A percentile compares a stretch with the other conserved stretches of the same genome.
phyloP scores from a whole-genome alignment of 139 green algal species.

The Micractinium sp. region DNA sequence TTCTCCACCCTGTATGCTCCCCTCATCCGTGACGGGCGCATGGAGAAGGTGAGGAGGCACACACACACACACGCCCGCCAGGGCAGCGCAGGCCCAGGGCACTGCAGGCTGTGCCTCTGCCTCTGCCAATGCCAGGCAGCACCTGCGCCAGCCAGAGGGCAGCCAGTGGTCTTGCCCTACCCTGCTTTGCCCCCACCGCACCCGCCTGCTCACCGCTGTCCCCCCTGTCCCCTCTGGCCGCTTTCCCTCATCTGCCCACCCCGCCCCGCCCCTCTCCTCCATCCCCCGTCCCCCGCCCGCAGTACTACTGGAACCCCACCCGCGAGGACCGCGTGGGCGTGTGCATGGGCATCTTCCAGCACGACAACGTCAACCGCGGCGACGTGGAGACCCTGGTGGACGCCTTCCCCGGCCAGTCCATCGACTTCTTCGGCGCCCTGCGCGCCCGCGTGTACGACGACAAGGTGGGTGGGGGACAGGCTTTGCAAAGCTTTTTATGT shows the following conservation, averaged over 20 bases:
- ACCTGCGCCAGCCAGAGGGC: too few species aligned
- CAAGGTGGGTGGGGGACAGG: slow-evolving; percentile 65
- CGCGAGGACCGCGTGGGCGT: slow-evolving; percentile 97
- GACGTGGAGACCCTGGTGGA: slow-evolving; percentile 92
- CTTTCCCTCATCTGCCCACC: background rate
- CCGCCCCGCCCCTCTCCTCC: background rate
- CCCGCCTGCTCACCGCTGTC: background rate
- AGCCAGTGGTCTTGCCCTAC: too few species aligned
- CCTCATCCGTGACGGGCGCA: slow-evolving; percentile 98
- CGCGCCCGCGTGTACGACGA: slow-evolving; percentile 95
- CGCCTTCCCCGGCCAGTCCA: slow-evolving; percentile 98
- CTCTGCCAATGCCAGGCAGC: too few species aligned
- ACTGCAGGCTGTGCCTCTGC: too few species aligned
- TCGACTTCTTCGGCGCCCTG: slow-evolving; percentile 99
- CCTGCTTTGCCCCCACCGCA: too few species aligned
- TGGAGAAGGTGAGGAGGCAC: slow-evolving; percentile 84
- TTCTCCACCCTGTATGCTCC: slow-evolving; percentile 99
- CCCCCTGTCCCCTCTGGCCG: too few species aligned
- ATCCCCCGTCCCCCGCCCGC: background rate
- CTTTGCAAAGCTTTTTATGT: too few species aligned
- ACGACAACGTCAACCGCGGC: slow-evolving; percentile 55
- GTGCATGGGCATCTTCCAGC: slow-evolving; percentile 97
- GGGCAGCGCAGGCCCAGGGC: too few species aligned
- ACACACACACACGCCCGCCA: too few species aligned
- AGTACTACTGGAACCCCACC: slow-evolving; percentile 97